Percentiles rank a stretch among this genome's conserved stretches.
Conservation (phyloP, 805 yeast species). For the Saccharomycopsis malanga region DNA sequence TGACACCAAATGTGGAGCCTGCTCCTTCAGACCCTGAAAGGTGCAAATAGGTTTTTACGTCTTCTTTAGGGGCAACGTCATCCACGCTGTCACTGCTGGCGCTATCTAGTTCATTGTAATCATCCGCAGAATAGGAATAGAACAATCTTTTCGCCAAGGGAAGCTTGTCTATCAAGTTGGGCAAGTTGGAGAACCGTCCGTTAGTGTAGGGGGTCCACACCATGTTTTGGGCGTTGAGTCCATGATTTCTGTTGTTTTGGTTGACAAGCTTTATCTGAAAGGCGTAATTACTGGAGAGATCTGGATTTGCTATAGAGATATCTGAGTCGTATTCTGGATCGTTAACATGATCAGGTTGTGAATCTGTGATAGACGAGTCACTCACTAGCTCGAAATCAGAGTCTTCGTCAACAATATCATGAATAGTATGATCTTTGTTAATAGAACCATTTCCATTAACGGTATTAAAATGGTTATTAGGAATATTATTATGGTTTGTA, state of each 20-base stretch:
- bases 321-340: slow-evolving; percentile 33
- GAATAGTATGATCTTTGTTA: neutral
- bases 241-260: neutral
- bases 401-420: neutral
- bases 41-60: slow-evolving; percentile 17
- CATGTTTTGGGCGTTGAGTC: neutral
- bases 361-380: neutral
- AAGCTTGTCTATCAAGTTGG: slow-evolving; percentile 31
- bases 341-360: too few relatives aligned
- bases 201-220: slow-evolving; percentile 40
- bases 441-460: neutral
- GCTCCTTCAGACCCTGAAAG: neutral
- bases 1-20: neutral
- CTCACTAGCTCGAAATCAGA: neutral
- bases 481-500: too few relatives aligned
- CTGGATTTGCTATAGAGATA: slow-evolving; percentile 47
- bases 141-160: slow-evolving; percentile 26
- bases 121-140: slow-evolving; percentile 27
- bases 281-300: slow-evolving; percentile 41
- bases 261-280: slow-evolving; percentile 40
- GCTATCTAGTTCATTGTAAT: slow-evolving; percentile 6
- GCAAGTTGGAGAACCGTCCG: slow-evolving; percentile 36
- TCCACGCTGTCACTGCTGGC: slow-evolving; percentile 7
- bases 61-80: slow-evolving; percentile 11
- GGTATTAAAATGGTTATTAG: neutral